Conservation (phyloP, 768 basidiomycete genomes). For the Aureoboletus auriporus region DNA sequence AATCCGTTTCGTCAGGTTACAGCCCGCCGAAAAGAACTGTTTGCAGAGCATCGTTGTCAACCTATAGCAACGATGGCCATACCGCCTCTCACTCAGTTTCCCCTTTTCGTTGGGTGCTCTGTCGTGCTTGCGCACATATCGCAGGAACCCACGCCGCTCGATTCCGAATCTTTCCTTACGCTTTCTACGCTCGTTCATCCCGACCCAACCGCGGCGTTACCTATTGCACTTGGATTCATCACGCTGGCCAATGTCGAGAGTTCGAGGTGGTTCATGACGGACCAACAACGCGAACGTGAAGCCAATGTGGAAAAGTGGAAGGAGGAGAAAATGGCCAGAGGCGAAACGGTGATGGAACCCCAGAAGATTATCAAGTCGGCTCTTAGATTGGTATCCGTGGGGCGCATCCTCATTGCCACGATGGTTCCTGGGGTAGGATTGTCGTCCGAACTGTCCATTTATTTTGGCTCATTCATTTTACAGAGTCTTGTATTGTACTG, state of each 20-base stretch:
- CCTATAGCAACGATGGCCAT: conserved; percentile 55
- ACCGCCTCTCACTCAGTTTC: conserved; percentile 65
- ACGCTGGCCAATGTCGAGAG: conserved; percentile 81
- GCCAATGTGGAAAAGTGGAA: conserved; percentile 45
- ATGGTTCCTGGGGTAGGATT: conserved; percentile 63
- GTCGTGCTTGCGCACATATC: conserved; percentile 54
- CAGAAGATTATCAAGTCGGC: conserved; percentile 50
- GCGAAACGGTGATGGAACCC: conserved; percentile 43
- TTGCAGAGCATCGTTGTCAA: conserved; percentile 52
- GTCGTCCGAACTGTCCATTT: conserved; percentile 15
- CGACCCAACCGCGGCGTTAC: conserved; percentile 66
- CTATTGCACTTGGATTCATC: conserved; percentile 66
- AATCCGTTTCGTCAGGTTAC: conserved; percentile 39
- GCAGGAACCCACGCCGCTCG: conserved; percentile 58
- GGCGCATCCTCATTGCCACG: conserved; percentile 62
- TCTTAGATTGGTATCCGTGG: conserved; percentile 56
- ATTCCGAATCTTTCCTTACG: conserved; percentile 74
- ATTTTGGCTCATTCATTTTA: conserved; percentile 6
- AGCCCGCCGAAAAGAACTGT: conserved; percentile 54
- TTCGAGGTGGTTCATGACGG: conserved; percentile 65
- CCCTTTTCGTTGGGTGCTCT: conserved; percentile 67
- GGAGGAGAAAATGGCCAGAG: conserved; percentile 39
- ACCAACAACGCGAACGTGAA: conserved; percentile 50
- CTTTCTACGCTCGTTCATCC: conserved; percentile 66
- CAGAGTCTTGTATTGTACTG: conserved; percentile 70